A percentile compares a stretch with the other conserved stretches of the same genome.
These are phyloP conservation scores for Elongisporangium senticosum DNA, from an alignment of 352 stramenopile species.

Conservation along the genomic window DNA sequence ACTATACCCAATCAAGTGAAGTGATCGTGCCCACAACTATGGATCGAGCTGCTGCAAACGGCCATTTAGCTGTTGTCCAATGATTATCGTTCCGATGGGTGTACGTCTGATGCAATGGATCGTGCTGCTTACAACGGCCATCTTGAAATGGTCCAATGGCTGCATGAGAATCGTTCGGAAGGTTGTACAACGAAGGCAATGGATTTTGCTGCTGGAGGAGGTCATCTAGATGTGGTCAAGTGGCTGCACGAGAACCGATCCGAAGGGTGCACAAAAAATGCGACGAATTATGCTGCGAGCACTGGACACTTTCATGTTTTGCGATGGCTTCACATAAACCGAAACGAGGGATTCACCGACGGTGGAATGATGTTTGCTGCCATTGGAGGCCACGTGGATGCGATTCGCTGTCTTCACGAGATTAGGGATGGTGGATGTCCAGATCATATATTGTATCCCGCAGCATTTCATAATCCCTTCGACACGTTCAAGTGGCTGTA, in stretches of 20 bases:
- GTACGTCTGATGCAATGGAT: constrained; percentile 35
- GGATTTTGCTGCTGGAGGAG: constrained; percentile 31
- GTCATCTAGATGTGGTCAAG: constrained; percentile 43
- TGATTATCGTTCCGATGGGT: constrained; percentile 19
- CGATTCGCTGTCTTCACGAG: too few species aligned
- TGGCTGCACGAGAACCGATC: constrained; percentile 40
- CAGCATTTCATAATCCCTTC: too few species aligned
- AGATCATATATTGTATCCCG: too few species aligned
- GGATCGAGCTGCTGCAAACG: not conserved
- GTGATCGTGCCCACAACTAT: not conserved
- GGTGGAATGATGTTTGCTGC: too few species aligned
- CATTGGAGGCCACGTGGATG: too few species aligned
- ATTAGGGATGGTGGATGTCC: too few species aligned
- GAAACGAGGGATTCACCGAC: constrained; percentile 2
- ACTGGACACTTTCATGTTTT: too few species aligned
- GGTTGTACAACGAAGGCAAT: constrained; percentile 40
- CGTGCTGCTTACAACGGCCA: constrained; percentile 43
- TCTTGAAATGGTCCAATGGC: constrained; percentile 37
- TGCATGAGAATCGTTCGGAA: constrained; percentile 30
- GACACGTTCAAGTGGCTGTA: too few species aligned
- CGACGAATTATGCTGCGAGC: not conserved
- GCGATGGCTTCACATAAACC: constrained; percentile 1
- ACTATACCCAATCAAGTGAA: not conserved
- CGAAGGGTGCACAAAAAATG: constrained; percentile 22
- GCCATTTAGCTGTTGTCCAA: constrained; percentile 9